Base-by-base conservation (phyloP, 805 yeast genomes). In the Pichia nakasei region DNA sequence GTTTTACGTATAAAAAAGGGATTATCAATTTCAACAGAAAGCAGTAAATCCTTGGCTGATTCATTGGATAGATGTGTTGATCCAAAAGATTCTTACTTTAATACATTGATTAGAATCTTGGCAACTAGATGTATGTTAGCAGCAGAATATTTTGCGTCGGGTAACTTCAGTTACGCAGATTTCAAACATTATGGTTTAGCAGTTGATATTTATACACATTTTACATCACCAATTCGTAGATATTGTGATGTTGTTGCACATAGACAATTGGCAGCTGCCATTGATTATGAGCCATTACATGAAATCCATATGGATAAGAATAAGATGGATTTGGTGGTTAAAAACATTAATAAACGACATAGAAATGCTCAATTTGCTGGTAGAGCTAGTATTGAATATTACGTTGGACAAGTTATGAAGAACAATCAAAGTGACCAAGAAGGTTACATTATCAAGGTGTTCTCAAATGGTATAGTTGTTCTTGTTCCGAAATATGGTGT, bases 41-140 rank as follows among this genome's bases (percentile, higher is more conserved):
- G 89, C 17, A 89, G 97, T 1, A 85, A 82, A 56, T 85, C 95
- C 0, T 72, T 93, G 37, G 97, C 98, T 2, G 96, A 89, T 56
- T 88, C 97, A 18, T 70, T 93, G 41, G 98, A 93, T 60, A 73
- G 85, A 46, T 87, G 96, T 64, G 77, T 68, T 29, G 97, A 91
- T 62, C 76, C 80, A 21, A 58, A 75, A 0, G 97, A 93, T 62
- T 82, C 89, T 7, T 93, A 86, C 59, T 87, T 93, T 74, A 93
- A 93, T 64, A 93, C 97, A 0, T 71, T 93, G 54, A 72, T 91
- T 7, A 80, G 99, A 63, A 93, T 93, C 52, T 83, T 93, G 95
- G 93, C 97, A 8, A 93, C 99, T 0, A 76, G 99, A 56, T 91
- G 97, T 66, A 93, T 93, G 98, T 86, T 88, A 84, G 96, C 98